phyloP scores from a whole-genome alignment of 202 grass and related monocot genomes.

The Setaria viridis region DNA sequence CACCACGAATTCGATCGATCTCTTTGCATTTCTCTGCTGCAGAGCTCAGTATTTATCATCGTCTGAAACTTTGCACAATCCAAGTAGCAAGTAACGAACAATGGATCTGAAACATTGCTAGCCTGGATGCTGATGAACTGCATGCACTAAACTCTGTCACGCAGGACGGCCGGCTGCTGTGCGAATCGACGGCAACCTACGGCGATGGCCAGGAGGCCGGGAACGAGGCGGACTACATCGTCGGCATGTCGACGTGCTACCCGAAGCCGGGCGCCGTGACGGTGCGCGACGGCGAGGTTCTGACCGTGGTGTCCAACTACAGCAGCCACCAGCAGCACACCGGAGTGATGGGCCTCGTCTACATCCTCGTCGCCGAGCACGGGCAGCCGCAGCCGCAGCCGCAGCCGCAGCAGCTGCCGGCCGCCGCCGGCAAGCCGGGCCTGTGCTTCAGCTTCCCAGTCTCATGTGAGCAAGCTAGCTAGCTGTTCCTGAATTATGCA shows the following conservation, averaged over 20 bases:
- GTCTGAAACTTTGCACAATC: too few species aligned
- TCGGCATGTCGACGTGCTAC: conserved; percentile 87
- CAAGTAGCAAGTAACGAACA: too few species aligned
- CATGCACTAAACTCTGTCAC: background rate
- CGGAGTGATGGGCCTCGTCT: conserved; percentile 82
- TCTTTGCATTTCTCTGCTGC: too few species aligned
- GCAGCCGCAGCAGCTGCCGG: background rate
- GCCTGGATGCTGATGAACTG: background rate
- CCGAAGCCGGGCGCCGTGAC: conserved; percentile 61
- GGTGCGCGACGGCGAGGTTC: conserved; percentile 65
- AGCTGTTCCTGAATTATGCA: too few species aligned
- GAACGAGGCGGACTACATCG: conserved; percentile 78
- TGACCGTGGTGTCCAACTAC: conserved; percentile 85
- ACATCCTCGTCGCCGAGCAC: conserved; percentile 78
- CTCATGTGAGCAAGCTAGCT: conserved; percentile 45
- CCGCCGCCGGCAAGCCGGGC: background rate
- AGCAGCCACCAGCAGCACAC: conserved; percentile 68
- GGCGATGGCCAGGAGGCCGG: conserved; percentile 69
- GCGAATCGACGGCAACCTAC: conserved; percentile 63
- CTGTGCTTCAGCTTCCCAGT: conserved; percentile 53
- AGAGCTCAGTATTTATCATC: too few species aligned
- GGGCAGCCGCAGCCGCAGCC: background rate
- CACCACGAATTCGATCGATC: too few species aligned
- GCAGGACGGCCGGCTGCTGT: conserved; percentile 73
- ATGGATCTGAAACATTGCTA: background rate